Evolutionary conservation across 768 basidiomycete genomes (phyloP), one percentile per base, ranked within the genome.

Genomic region (Candolleomyces aberdarensis): DNA sequence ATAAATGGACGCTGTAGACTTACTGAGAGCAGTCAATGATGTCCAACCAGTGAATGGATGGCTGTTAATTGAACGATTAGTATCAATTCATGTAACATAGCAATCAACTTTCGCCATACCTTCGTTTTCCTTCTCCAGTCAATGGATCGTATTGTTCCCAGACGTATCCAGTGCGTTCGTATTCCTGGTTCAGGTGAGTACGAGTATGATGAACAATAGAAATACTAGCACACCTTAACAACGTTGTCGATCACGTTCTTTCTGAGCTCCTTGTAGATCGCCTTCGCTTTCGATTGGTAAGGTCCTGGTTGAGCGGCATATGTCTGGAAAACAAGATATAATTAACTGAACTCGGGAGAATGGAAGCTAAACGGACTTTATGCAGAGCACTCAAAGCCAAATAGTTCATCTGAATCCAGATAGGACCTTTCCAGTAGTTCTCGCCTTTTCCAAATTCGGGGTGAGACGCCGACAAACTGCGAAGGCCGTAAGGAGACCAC

Each of bases 11-110:
- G 43, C 44, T 19, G 39, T n/a, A 7, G 14, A 82, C 93, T 80
- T 73, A 96, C 94, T 94, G 66, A 96, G 75, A 32, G 92, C 86
- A 22, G 93, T 84, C 48, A 96, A 78, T 49, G 94, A 94, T 29
- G 95, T 96, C 96, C 95, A 97, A 10, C 96, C 96, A 11, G 96
- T 97, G 77, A 98, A 98, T 0, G 96, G 95, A 73, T 96, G 94
- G 67, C 95, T 95, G 36, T 36, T 11, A 67, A 57, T 60, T 29
- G 46, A 56, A 43, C 40, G 26, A 29, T 29, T 57, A 32, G 58
- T 20, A 50, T 57, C 63, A 40, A 64, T 22, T 39, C 43, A 59
- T 62, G n/a, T 29, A 60, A 41, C n/a, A 17, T 47, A 63, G 19
- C 57, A 62, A 53, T 52, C 20, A 17, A 8, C 46, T 22, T 29